phyloP scores from a whole-genome alignment of 73 alveolate genomes.

The Halteria grandinella region DNA sequence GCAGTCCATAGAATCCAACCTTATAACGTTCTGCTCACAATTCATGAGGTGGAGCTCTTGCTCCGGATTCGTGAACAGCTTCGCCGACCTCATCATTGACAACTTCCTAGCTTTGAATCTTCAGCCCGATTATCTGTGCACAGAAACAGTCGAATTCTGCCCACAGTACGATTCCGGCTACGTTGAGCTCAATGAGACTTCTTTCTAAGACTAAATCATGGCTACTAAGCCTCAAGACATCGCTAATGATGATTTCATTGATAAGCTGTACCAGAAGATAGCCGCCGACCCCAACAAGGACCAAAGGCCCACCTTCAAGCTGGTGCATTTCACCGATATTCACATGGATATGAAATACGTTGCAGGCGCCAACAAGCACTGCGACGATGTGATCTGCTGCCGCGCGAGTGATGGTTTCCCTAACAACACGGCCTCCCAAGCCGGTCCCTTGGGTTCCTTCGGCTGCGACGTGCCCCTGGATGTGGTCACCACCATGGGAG shows the following conservation, averaged over 20 bases:
- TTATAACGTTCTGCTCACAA: too few species aligned
- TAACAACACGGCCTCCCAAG: constrained; percentile 57
- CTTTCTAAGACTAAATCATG: neutral
- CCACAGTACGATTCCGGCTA: neutral
- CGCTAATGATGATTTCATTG: constrained; percentile 39
- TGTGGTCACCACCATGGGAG: constrained; percentile 28
- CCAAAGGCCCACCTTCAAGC: constrained; percentile 54
- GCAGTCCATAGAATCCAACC: too few species aligned
- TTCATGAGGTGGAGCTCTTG: too few species aligned
- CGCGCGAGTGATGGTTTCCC: constrained; percentile 74
- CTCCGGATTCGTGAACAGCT: constrained; percentile 15
- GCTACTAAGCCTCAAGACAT: constrained; percentile 65
- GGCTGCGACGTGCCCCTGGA: constrained; percentile 75
- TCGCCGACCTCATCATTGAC: constrained; percentile 6
- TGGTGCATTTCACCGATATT: constrained; percentile 86
- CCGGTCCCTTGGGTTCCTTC: constrained; percentile 77
- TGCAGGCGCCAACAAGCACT: constrained; percentile 75
- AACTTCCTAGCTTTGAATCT: neutral
- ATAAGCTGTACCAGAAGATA: constrained; percentile 48
- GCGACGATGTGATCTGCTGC: constrained; percentile 89
- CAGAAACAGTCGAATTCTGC: constrained; percentile 7
- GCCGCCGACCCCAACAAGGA: constrained; percentile 6
- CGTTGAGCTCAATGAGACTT: neutral
- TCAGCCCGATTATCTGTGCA: constrained; percentile 28
- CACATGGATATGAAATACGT: constrained; percentile 85